Evolutionary conservation across 78 protist species (phyloP), one percentile per base, ranked within the genome.

Genomic region (Dictyostelium brefeldianum): DNA sequence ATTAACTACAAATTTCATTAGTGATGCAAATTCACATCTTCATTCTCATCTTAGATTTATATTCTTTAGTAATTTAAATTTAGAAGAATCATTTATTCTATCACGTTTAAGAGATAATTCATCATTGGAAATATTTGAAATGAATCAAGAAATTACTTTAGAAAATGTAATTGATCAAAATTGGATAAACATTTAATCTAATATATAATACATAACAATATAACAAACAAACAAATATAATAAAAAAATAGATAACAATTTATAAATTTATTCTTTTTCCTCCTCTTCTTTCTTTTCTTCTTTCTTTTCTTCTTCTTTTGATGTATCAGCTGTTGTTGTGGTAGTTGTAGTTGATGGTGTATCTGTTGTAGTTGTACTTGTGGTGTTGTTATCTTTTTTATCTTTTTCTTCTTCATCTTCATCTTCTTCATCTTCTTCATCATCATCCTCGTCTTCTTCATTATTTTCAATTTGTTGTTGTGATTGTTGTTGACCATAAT

Each of bases 31-130:
- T n/a, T 25, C 47, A 11, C 93, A 87, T 31, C 43, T 87, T 12
- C 93, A 87, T 41, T 77, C 31, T 1, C 93, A 87, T 62, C 93
- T 87, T 64, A 50, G 93, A 10, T 87, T 87, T 43, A 46, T 87
- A 15, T 87, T 87, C 22, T 77, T 87, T 59, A 67, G 83, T 31
- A 85, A 81, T 56, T 25, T 62, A 62, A 31, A 67, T 67, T 27
- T 67, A 27, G 75, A 67, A 14, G 75, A 67, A 31, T 15, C 27
- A 15, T 67, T 31, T 29, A 4, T 67, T 12, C 31, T 67, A 67
- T 15, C 27, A 22, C 77, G 59, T 18, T 29, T 84, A 9, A 80
- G 75, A 15, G 83, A 80, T 22, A 73, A 74, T 14, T 75, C 84
- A 10, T 75, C 93, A 6, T 20, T 87, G 5, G 93, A 87, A 64